Conservation (phyloP, 148 eudicot species). For the Rhododendron vialii region DNA sequence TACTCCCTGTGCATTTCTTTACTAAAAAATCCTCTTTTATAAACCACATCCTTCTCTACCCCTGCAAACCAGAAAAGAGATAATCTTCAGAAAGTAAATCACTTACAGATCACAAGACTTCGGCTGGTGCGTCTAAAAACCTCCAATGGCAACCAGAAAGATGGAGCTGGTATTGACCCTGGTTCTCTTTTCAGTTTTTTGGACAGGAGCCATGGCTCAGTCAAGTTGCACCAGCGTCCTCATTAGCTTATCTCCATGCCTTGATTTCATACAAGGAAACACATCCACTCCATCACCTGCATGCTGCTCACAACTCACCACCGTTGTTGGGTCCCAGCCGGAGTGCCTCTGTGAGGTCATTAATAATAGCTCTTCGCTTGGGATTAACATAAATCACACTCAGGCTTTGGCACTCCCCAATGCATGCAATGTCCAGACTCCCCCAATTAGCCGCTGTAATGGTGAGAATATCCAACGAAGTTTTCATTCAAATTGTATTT, state of each 20-base stretch:
- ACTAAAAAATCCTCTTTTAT: neutral
- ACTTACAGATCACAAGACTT: neutral
- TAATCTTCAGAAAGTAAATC: neutral
- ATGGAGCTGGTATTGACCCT: slow-evolving; percentile 13
- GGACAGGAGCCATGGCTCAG: slow-evolving; percentile 33
- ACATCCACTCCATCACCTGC: slow-evolving; percentile 21
- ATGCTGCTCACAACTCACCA: slow-evolving; percentile 29
- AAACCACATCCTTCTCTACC: neutral
- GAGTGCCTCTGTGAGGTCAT: slow-evolving; percentile 52
- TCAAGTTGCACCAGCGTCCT: slow-evolving; percentile 22
- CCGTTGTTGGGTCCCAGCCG: slow-evolving; percentile 43
- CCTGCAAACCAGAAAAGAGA: neutral
- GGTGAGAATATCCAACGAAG: slow-evolving; percentile 20
- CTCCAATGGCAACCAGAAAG: slow-evolving; percentile 11
- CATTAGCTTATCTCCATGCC: slow-evolving; percentile 26
- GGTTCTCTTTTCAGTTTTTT: slow-evolving; percentile 10
- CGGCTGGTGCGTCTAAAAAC: neutral
- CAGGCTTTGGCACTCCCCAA: slow-evolving; percentile 44
- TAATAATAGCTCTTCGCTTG: slow-evolving; percentile 32
- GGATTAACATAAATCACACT: slow-evolving; percentile 41
- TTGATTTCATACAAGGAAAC: slow-evolving; percentile 15
- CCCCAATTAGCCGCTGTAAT: slow-evolving; percentile 35
- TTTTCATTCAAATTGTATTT: neutral
- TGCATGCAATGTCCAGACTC: slow-evolving; percentile 50
- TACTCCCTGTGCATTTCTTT: neutral